phyloP scores from a whole-genome alignment of 257 asterid species.

The Ophiorrhiza pumila region DNA sequence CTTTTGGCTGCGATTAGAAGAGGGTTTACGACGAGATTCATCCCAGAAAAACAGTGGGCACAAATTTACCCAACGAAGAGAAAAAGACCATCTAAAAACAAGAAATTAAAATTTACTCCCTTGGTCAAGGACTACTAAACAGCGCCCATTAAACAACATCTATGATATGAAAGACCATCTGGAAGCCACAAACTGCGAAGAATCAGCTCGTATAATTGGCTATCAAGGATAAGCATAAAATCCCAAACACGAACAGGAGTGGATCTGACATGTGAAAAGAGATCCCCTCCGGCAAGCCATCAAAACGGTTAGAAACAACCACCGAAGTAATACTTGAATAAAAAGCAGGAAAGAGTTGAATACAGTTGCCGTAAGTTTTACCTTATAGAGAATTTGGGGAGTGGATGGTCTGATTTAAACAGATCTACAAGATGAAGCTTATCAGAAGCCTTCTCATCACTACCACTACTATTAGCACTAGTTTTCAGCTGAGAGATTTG shows the following conservation, averaged over 20 bases:
- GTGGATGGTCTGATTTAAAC: conserved; percentile 51
- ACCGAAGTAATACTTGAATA: conserved; percentile 4
- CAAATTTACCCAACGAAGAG: conserved; percentile 9
- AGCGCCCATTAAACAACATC: conserved; percentile 11
- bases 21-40: conserved; percentile 11
- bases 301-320: neutral
- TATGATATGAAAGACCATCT: neutral
- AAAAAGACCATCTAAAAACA: neutral
- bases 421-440: conserved; percentile 58
- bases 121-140: conserved; percentile 18
- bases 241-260: conserved; percentile 3
- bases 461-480: conserved; percentile 25
- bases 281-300: neutral
- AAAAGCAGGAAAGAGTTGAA: conserved; percentile 2
- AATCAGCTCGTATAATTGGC: neutral
- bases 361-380: conserved; percentile 20
- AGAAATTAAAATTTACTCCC: conserved; percentile 14
- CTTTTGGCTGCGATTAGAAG: neutral
- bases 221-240: neutral
- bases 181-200: conserved; percentile 2
- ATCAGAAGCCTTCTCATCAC: conserved; percentile 50
- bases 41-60: conserved; percentile 11
- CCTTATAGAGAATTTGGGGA: conserved; percentile 86
- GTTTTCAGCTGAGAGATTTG: conserved; percentile 51
- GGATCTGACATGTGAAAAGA: conserved; percentile 16